Conservation (phyloP, 176 grass and related monocot species). For the Aechmea fasciata region DNA sequence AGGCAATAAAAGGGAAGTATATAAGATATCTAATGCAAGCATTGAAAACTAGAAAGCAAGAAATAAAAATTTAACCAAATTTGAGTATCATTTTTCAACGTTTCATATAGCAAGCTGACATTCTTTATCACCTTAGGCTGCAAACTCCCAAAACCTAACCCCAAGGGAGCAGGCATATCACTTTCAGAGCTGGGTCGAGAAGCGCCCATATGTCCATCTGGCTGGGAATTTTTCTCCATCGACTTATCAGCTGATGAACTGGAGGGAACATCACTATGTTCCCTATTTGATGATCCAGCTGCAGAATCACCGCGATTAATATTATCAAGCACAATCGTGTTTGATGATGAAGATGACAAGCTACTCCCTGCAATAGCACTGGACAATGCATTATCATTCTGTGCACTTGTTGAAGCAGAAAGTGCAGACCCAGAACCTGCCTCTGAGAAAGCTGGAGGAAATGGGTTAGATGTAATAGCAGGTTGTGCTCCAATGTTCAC, state of each 20-base stretch:
- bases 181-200: constrained; percentile 22
- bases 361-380: constrained; percentile 5
- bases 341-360: not conserved
- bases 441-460: not conserved
- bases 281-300: too few species aligned
- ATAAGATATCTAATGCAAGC: constrained; percentile 7
- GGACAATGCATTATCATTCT: constrained; percentile 11
- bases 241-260: constrained; percentile 35
- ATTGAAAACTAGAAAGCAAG: constrained; percentile 10
- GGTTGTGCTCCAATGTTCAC: constrained; percentile 20
- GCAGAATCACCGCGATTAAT: not conserved
- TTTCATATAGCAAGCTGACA: constrained; percentile 13
- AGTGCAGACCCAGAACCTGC: not conserved
- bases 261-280: constrained; percentile 13
- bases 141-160: constrained; percentile 73
- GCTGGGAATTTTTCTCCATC: constrained; percentile 9
- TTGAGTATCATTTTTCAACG: constrained; percentile 2
- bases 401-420: constrained; percentile 13
- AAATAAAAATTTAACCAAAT: not conserved
- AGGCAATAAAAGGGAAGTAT: constrained; percentile 10
- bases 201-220: constrained; percentile 16
- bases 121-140: constrained; percentile 54
- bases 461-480: not conserved
- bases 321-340: not conserved
- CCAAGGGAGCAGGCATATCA: constrained; percentile 44